These are phyloP conservation scores for Phytomonas sp. DNA, from an alignment of 208 protist genomes.

Conservation along the genomic window DNA sequence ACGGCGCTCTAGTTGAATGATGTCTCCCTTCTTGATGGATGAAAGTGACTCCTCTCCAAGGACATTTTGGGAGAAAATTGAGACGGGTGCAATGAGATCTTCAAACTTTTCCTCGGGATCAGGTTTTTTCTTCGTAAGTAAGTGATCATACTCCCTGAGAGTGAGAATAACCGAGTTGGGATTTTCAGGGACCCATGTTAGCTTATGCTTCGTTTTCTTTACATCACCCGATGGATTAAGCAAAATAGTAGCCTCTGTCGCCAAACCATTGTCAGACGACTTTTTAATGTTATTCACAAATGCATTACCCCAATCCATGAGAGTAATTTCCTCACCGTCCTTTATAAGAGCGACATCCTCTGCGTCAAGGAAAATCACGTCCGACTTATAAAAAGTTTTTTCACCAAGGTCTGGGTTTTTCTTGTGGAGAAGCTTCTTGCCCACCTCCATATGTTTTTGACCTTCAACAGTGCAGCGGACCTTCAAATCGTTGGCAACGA, in stretches of 20 bases:
- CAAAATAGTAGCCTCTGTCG: slow-evolving; percentile 59
- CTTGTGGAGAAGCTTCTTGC: slow-evolving; percentile 83
- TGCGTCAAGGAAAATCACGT: slow-evolving; percentile 89
- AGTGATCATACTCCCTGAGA: slow-evolving; percentile 93
- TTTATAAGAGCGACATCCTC: slow-evolving; percentile 90
- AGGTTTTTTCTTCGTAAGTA: slow-evolving; percentile 96
- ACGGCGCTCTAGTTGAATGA: slow-evolving; percentile 95
- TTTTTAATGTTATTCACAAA: slow-evolving; percentile 75
- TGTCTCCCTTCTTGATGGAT: slow-evolving; percentile 86
- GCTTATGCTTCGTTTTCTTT: slow-evolving; percentile 97
- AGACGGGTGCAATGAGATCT: slow-evolving; percentile 89
- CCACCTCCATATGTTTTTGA: slow-evolving; percentile 44
- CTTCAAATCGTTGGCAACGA: slow-evolving; percentile 76
- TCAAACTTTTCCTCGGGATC: slow-evolving; percentile 92
- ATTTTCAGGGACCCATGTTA: slow-evolving; percentile 94
- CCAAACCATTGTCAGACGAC: slow-evolving; percentile 22
- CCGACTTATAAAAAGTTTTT: slow-evolving; percentile 88
- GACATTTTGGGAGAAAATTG: slow-evolving; percentile 57
- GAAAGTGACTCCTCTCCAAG: slow-evolving; percentile 87
- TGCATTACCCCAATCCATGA: slow-evolving; percentile 98
- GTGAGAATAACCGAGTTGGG: slow-evolving; percentile 55
- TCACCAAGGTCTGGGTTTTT: slow-evolving; percentile 92
- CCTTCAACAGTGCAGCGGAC: slow-evolving; percentile 73
- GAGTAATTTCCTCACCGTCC: slow-evolving; percentile 95
- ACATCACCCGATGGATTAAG: slow-evolving; percentile 92